These are phyloP conservation scores for Debaryomyces nepalensis DNA, from an alignment of 1,139 yeast species.

Conservation along the genomic window DNA sequence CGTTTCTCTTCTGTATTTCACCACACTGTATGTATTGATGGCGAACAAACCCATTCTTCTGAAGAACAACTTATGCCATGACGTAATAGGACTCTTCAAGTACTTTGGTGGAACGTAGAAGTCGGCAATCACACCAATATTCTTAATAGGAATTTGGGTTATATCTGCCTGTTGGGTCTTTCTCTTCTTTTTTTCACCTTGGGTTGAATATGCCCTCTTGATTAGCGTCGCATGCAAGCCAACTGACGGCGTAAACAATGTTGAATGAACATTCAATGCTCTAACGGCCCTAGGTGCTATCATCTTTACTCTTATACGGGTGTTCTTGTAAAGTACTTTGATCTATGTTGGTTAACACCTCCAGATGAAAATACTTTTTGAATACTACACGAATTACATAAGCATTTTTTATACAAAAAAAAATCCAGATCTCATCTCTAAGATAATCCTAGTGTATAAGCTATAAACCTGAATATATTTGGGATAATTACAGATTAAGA, in stretches of 20 bases:
- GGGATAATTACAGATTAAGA: background rate
- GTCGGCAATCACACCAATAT: conserved; percentile 49
- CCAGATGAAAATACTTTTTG: conserved; percentile 4
- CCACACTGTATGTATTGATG: conserved; percentile 47
- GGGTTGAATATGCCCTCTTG: conserved; percentile 13
- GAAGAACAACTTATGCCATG: conserved; percentile 45
- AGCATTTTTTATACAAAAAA: conserved; percentile 1
- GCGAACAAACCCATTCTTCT: conserved; percentile 48
- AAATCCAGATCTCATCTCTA: conserved; percentile 5
- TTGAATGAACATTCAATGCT: background rate
- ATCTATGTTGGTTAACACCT: conserved; percentile 1
- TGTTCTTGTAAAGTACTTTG: background rate
- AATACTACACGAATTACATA: conserved; percentile 4
- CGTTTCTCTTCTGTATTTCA: conserved; percentile 48
- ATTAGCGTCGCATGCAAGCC: conserved; percentile 3
- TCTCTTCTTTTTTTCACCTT: conserved; percentile 24
- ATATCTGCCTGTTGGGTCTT: conserved; percentile 33
- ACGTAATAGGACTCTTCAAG: conserved; percentile 32
- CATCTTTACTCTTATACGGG: background rate
- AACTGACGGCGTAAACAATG: background rate
- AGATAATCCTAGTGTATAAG: background rate
- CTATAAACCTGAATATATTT: background rate
- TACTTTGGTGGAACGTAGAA: conserved; percentile 49
- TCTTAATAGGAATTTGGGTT: conserved; percentile 44
- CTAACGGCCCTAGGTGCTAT: conserved; percentile 1